Evolutionary conservation across 73 alveolate species (phyloP), one percentile per base, ranked within the genome.

Genomic region (Tetrahymena thermophila): DNA sequence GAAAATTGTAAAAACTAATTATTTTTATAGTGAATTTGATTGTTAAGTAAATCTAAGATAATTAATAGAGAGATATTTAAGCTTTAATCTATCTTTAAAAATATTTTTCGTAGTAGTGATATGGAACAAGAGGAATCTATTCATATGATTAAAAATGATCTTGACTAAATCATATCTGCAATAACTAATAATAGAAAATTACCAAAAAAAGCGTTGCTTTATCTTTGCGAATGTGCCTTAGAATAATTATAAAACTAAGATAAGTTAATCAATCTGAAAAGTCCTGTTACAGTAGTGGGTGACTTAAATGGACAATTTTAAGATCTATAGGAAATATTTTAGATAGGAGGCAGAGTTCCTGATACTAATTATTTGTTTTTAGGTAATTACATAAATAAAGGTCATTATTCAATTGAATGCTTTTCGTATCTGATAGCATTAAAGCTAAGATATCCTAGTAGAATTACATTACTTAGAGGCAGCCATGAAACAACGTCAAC

Each of bases 171-270:
- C 9, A 25, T 71, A 71, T 71, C 89, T 11, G 35, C 89, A 19
- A n/a, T 71, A 23, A 28, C 13, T 71, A 28, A 71, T 19, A 71
- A 71, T 11, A 71, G 37, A 23, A 71, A 71, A 31, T 28, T 71
- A 8, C 37, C 89, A 19, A 19, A 17, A 25, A 71, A 71, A 28
- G 35, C 40, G 7, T n/a, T 71, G 31, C 35, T 28, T 15, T 19
- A 28, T n/a, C 89, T 71, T 71, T 71, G 89, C n/a, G 35, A 71
- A 34, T 31, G 37, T 71, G 89, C 89, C 4, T n/a, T 28, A 71
- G 89, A 71, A 13, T 11, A 97, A 95, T 85, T 96, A 94, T 93
- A 97, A 97, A 42, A 97, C 98, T 58, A 96, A 97, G 94, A 28
- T 71, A 71, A 71, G 7, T 28, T 71, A 28, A 34, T 71, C 37